Conservation (phyloP, 2,329 filamentous ascomycete genomes). For the Emergomyces orientalis region DNA sequence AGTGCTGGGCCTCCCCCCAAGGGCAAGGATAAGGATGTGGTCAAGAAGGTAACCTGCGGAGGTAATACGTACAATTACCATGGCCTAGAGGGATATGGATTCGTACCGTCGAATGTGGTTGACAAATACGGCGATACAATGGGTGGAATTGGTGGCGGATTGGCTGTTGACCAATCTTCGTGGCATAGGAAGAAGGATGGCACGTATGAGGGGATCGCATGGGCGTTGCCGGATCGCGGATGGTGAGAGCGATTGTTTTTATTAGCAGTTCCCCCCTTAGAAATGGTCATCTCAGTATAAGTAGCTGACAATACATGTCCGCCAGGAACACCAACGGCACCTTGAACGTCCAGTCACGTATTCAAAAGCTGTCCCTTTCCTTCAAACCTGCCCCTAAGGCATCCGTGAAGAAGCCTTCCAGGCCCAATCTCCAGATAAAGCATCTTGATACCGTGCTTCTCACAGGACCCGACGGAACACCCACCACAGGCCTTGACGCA, state of each 20-base stretch:
- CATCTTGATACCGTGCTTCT: slow-evolving; percentile 59
- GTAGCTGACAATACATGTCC: background rate
- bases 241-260: slow-evolving; percentile 40
- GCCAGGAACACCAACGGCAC: slow-evolving; percentile 60
- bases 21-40: slow-evolving; percentile 16
- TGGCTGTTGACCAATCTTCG: slow-evolving; percentile 50
- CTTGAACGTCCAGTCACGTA: slow-evolving; percentile 55
- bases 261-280: too few relatives aligned
- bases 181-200: slow-evolving; percentile 48
- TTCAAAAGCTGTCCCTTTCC: slow-evolving; percentile 57
- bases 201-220: slow-evolving; percentile 54
- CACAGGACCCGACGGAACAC: slow-evolving; percentile 52
- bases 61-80: slow-evolving; percentile 57
- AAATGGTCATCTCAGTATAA: background rate
- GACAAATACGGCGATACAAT: slow-evolving; percentile 64
- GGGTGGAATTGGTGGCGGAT: slow-evolving; percentile 56
- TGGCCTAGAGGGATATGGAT: slow-evolving; percentile 58
- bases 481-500: slow-evolving; percentile 56
- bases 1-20: slow-evolving; percentile 9
- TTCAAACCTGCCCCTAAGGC: slow-evolving; percentile 47
- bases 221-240: slow-evolving; percentile 56
- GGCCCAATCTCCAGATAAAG: slow-evolving; percentile 52
- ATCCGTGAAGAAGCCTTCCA: slow-evolving; percentile 44
- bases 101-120: slow-evolving; percentile 46
- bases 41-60: slow-evolving; percentile 48